phyloP scores from a whole-genome alignment of 768 basidiomycete genomes.

The Russula emetica region DNA sequence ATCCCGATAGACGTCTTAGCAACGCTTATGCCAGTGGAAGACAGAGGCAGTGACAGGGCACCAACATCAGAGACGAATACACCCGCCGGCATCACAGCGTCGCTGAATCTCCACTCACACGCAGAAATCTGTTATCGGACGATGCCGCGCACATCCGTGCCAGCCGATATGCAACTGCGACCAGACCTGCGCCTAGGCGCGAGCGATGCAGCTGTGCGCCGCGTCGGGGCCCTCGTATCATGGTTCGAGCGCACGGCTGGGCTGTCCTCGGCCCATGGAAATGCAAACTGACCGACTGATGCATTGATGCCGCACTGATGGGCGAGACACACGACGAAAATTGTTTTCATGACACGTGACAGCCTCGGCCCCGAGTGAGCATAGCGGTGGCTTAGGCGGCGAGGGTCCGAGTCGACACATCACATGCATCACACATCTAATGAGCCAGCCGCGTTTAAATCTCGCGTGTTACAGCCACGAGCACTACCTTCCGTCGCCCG shows the following conservation, averaged over 20 bases:
- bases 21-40: conserved; percentile 42
- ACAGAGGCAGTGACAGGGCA: conserved; percentile 14
- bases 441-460: no score
- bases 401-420: conserved; percentile 1
- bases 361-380: not conserved
- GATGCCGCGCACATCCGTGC: conserved; percentile 48
- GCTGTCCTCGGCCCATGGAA: conserved; percentile 31
- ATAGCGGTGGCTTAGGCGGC: not conserved
- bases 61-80: not conserved
- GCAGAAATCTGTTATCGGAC: conserved; percentile 75
- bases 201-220: conserved; percentile 65
- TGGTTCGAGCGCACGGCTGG: conserved; percentile 80
- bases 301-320: no score
- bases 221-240: conserved; percentile 56
- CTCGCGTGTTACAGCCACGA: conserved; percentile 14
- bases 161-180: conserved; percentile 51
- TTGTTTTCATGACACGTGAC: not conserved
- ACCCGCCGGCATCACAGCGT: conserved; percentile 52
- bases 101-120: conserved; percentile 57
- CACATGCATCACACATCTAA: no score
- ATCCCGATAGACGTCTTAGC: conserved; percentile 48
- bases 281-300: not conserved
- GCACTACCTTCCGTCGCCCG: not conserved
- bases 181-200: conserved; percentile 70
- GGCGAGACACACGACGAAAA: no score